Percentiles rank a stretch among this genome's conserved stretches.
phyloP scores from a whole-genome alignment of 2,329 filamentous ascomycete genomes.

The Pyricularia sp. region DNA sequence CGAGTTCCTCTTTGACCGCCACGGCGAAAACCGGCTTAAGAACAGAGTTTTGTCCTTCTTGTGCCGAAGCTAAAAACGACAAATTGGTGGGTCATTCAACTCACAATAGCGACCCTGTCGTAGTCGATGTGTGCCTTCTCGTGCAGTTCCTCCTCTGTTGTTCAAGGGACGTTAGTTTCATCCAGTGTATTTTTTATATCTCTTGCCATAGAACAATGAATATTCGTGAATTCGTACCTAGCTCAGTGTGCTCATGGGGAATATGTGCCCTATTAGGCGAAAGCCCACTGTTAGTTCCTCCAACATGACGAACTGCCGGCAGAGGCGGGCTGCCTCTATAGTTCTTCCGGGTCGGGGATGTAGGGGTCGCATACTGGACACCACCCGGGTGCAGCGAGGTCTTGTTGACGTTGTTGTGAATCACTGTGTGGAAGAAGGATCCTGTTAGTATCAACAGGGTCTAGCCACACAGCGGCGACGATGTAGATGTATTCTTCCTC shows the following conservation, averaged over 20 bases:
- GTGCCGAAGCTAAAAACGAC: background rate
- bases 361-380: conserved; percentile 65
- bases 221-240: conserved; percentile 38
- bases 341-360: background rate
- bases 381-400: conserved; percentile 84
- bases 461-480: background rate
- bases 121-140: conserved; percentile 99
- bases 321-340: background rate
- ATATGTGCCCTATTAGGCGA: conserved; percentile 44
- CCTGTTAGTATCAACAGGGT: background rate
- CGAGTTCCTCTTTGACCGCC: background rate
- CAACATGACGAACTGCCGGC: background rate
- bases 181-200: background rate
- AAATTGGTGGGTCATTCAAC: conserved; percentile 20
- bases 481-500: background rate
- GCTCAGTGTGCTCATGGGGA: conserved; percentile 81
- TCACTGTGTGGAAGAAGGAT: conserved; percentile 29
- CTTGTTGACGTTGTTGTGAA: conserved; percentile 67
- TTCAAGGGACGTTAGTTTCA: background rate
- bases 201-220: background rate
- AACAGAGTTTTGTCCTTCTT: conserved; percentile 2
- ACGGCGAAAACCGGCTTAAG: background rate
- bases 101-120: conserved; percentile 92
- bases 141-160: conserved; percentile 79
- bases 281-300: background rate